Conservation (phyloP, 1,284 basidiomycete genomes). For the Caloboletus firmus region DNA sequence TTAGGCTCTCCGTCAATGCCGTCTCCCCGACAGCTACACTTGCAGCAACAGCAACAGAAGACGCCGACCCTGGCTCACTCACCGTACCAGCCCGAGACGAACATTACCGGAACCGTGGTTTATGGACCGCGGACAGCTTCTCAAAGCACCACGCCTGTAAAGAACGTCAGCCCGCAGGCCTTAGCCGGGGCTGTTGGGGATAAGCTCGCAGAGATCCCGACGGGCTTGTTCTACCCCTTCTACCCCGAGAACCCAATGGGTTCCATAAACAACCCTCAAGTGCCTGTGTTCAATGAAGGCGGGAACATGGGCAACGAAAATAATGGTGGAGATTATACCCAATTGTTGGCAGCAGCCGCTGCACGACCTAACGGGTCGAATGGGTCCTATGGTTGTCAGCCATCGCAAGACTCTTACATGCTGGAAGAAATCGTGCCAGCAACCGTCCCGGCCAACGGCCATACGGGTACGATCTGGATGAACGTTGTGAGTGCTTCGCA, state of each 20-base stretch:
- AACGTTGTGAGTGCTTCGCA: slow-evolving; percentile 37
- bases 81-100: slow-evolving; percentile 23
- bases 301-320: slow-evolving; percentile 23
- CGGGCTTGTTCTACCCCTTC: slow-evolving; percentile 71
- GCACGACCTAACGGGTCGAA: slow-evolving; percentile 44
- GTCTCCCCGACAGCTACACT: slow-evolving; percentile 31
- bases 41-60: slow-evolving; percentile 38
- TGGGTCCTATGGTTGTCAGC: slow-evolving; percentile 51
- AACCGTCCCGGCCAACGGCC: slow-evolving; percentile 26
- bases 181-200: slow-evolving; percentile 32
- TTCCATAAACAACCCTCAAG: slow-evolving; percentile 13
- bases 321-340: slow-evolving; percentile 43
- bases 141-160: slow-evolving; percentile 35
- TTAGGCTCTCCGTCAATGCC: slow-evolving; percentile 32
- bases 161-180: slow-evolving; percentile 25
- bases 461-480: slow-evolving; percentile 43
- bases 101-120: slow-evolving; percentile 17
- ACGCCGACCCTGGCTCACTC: slow-evolving; percentile 45
- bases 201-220: slow-evolving; percentile 61
- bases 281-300: slow-evolving; percentile 23
- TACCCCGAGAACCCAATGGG: slow-evolving; percentile 55
- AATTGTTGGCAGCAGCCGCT: slow-evolving; percentile 57
- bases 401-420: slow-evolving; percentile 58
- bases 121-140: slow-evolving; percentile 40
- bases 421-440: slow-evolving; percentile 60